A percentile compares a stretch with the other conserved stretches of the same genome.
Evolutionary conservation across 2,329 filamentous ascomycete species (phyloP).

Genomic region (Botrytis fabae): DNA sequence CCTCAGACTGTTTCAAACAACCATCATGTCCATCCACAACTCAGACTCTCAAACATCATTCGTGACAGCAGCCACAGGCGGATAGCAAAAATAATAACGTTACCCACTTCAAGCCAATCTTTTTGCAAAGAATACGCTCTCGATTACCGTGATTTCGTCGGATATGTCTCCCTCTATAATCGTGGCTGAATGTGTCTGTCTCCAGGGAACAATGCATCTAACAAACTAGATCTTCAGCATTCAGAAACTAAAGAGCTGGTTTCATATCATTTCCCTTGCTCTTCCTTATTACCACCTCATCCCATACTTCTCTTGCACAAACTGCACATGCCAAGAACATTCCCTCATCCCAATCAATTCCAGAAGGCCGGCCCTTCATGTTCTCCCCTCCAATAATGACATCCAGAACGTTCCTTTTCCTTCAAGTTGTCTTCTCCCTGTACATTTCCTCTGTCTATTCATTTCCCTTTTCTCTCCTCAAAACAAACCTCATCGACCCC

Average conservation of each 20-base stretch:
- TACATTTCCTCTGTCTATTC: neutral
- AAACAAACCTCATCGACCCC: too few species aligned
- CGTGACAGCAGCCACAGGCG: neutral
- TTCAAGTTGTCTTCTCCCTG: neutral
- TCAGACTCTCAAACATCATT: neutral
- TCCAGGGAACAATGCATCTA: neutral
- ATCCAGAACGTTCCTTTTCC: neutral
- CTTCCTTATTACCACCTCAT: neutral
- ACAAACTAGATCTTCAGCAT: neutral
- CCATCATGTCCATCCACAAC: neutral
- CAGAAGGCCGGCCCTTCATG: neutral
- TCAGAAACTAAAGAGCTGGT: neutral
- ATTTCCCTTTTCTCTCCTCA: neutral
- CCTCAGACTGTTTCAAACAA: conserved; percentile 7
- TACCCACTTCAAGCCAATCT: neutral
- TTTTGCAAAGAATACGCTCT: neutral
- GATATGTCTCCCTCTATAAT: neutral
- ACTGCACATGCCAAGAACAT: neutral
- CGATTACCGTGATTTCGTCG: neutral
- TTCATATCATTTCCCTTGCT: neutral
- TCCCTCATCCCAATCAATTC: neutral
- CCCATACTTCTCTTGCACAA: neutral
- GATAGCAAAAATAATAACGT: neutral
- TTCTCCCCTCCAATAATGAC: neutral
- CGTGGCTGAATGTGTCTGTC: neutral